phyloP scores from a whole-genome alignment of 2,329 filamentous ascomycete species.

The Pochonia chlamydosporia region DNA sequence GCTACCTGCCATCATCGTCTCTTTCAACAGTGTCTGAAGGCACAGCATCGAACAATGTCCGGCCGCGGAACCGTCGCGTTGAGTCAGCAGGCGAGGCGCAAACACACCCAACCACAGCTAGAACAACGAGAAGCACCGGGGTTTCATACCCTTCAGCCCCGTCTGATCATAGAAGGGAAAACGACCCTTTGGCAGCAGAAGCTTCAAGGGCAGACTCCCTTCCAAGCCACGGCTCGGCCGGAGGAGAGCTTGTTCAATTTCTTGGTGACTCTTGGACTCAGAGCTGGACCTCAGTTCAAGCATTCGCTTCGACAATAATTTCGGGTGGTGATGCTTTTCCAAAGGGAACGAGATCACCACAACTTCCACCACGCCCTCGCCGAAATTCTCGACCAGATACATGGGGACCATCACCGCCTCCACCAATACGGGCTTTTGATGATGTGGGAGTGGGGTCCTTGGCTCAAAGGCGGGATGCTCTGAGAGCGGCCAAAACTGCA shows the following conservation, averaged over 20 bases:
- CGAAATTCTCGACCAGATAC: slow-evolving; percentile 16
- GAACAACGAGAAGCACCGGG: background rate
- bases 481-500: slow-evolving; percentile 51
- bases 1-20: slow-evolving; percentile 40
- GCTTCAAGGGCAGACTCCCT: slow-evolving; percentile 11
- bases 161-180: background rate
- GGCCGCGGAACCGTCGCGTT: slow-evolving; percentile 46
- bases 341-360: background rate
- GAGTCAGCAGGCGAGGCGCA: slow-evolving; percentile 24
- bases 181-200: background rate
- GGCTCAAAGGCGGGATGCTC: slow-evolving; percentile 45
- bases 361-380: slow-evolving; percentile 1
- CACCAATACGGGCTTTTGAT: slow-evolving; percentile 28
- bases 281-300: slow-evolving; percentile 51
- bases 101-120: slow-evolving; percentile 15
- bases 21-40: slow-evolving; percentile 36
- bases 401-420: slow-evolving; percentile 49
- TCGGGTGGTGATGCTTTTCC: slow-evolving; percentile 19
- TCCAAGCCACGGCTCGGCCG: slow-evolving; percentile 25
- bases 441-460: slow-evolving; percentile 51
- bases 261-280: slow-evolving; percentile 47
- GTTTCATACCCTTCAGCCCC: background rate
- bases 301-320: slow-evolving; percentile 42
- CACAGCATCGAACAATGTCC: slow-evolving; percentile 33
- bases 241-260: slow-evolving; percentile 33